Evolutionary conservation across 129 eudicot genomes (phyloP).

Genomic region (Chrysanthemum lavandulifolium): DNA sequence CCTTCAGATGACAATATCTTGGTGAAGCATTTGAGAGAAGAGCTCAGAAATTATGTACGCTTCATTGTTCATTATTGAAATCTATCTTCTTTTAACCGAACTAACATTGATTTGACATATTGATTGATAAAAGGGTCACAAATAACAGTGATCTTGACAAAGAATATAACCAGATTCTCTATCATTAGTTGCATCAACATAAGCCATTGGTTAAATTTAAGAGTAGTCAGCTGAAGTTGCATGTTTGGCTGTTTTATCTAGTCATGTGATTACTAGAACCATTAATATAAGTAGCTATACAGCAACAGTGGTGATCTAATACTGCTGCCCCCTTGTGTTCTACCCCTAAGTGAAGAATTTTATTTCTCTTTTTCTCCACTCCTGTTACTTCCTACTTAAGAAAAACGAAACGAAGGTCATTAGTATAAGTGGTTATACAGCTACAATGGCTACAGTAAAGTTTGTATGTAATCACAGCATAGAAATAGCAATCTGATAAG

Average conservation of each 20-base stretch:
- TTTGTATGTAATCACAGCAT: not conserved
- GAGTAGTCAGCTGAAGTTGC: slow-evolving; percentile 9
- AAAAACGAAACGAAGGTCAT: no score
- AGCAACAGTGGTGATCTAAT: not conserved
- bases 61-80: slow-evolving; percentile 14
- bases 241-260: slow-evolving; percentile 9
- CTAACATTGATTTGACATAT: not conserved
- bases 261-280: slow-evolving; percentile 21
- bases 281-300: not conserved
- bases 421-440: no score
- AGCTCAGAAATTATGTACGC: slow-evolving; percentile 79
- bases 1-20: slow-evolving; percentile 58
- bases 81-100: not conserved
- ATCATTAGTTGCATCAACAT: not conserved
- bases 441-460: no score
- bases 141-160: slow-evolving; percentile 13
- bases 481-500: not conserved
- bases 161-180: slow-evolving; percentile 1
- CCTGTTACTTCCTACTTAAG: no score
- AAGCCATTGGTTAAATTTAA: slow-evolving; percentile 1
- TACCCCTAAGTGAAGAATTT: no score
- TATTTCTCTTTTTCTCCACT: no score
- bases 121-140: slow-evolving; percentile 4
- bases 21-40: slow-evolving; percentile 94
- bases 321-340: no score